Evolutionary conservation across 306 rosid genomes (phyloP).

Genomic region (Luffa acutangula): DNA sequence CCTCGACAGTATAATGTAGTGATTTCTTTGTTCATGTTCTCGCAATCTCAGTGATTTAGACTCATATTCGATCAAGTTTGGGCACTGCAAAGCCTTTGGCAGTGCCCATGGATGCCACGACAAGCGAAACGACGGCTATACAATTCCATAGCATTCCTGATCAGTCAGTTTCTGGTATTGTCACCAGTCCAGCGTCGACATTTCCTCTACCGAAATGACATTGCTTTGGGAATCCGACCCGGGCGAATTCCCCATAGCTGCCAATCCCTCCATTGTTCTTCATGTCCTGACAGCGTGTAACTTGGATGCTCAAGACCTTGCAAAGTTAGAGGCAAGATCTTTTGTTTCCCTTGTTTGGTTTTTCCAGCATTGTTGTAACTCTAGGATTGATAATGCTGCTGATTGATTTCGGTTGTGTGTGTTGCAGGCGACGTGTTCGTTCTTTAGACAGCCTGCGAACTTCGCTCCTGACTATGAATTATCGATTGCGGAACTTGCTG

Average conservation of each 20-base stretch:
- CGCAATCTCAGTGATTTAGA: slow-evolving; percentile 47
- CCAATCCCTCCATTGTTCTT: slow-evolving; percentile 83
- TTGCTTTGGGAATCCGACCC: slow-evolving; percentile 77
- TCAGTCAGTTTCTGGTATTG: slow-evolving; percentile 64
- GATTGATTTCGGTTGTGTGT: slow-evolving; percentile 28
- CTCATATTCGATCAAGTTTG: slow-evolving; percentile 41
- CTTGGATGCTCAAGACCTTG: slow-evolving; percentile 91
- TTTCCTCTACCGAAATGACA: slow-evolving; percentile 73
- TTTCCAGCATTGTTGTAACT: slow-evolving; percentile 4
- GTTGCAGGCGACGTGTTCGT: slow-evolving; percentile 93
- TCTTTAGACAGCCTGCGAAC: slow-evolving; percentile 83
- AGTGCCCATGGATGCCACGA: slow-evolving; percentile 99
- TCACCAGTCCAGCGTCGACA: slow-evolving; percentile 40
- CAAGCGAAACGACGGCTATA: slow-evolving; percentile 74
- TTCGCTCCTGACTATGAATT: slow-evolving; percentile 63
- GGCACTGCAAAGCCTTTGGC: slow-evolving; percentile 65
- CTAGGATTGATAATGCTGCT: slow-evolving; percentile 24
- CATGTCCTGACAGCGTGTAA: slow-evolving; percentile 79
- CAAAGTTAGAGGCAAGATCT: slow-evolving; percentile 85
- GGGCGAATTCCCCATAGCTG: slow-evolving; percentile 91
- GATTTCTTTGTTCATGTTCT: slow-evolving; percentile 42
- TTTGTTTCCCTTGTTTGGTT: slow-evolving; percentile 10
- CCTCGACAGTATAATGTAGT: slow-evolving; percentile 22
- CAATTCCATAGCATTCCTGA: slow-evolving; percentile 85
- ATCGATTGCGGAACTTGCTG: slow-evolving; percentile 84